Evolutionary conservation across 345 rosid species (phyloP), one percentile per base, ranked within the genome.

Genomic region (Gynandropsis gynandra): DNA sequence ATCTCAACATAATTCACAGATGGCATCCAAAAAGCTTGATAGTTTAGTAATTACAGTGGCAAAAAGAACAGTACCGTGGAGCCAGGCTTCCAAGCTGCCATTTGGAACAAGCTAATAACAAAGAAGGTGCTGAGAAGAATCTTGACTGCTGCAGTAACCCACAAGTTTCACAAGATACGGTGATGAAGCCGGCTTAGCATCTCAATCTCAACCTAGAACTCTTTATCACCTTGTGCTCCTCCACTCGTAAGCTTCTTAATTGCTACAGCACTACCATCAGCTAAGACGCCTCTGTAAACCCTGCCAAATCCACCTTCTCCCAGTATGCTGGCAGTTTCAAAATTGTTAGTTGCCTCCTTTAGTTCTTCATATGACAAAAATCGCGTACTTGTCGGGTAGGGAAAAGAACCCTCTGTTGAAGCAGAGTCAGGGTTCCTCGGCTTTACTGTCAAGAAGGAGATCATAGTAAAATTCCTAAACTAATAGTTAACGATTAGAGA

Each of bases 131-230:
- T 92, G 95, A 31, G 93, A 85, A 72, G 96, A 74, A 59, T 87
- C 95, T 1, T 81, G 93, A 63, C 71, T 87, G 61, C 87, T 82
- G 62, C 79, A 82, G 73, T 92, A 92, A 70, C 98, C 98, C 38
- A 87, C 93, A 58, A 87, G 98, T 72, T 90, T 90, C 65, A 90
- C 98, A 70, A 90, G 92, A 72, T 90, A 56, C 98, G 98, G 66
- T 90, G 98, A 76, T 90, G 98, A 79, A 90, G 78, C 73, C 98
- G 79, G 77, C 96, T 90, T 53, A 90, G 83, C 98, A 90, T 90
- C 75, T 90, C 96, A 69, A 90, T 89, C 83, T 90, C 98, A 50
- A 90, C 98, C 64, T 84, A 69, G 62, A 92, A 92, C 65, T 92
- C 98, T 67, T 80, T 85, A 71, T 79, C 95, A 16, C 98, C 98